Evolutionary conservation across 192 early-diverging fungal species (phyloP).

Genomic region (Backusella westeae): DNA sequence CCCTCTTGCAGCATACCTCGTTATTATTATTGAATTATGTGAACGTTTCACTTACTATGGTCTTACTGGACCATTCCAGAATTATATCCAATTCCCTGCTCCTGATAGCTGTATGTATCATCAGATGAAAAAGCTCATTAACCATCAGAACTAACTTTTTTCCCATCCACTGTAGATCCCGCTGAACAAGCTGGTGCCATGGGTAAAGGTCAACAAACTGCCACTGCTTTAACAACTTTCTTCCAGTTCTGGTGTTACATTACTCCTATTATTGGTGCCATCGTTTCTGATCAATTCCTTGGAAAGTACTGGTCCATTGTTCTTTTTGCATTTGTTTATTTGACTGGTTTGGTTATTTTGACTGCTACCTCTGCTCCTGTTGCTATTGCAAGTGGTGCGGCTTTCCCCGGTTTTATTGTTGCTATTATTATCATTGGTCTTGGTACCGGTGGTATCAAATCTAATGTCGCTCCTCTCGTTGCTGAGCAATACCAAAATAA

Average conservation of each 20-base stretch:
- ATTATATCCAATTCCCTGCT: conserved; percentile 52
- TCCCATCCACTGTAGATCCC: conserved; percentile 11
- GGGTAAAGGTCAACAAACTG: conserved; percentile 47
- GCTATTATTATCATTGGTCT: conserved; percentile 73
- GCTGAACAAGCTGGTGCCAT: conserved; percentile 50
- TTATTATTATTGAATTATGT: conserved; percentile 59
- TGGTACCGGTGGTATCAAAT: conserved; percentile 79
- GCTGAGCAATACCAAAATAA: conserved; percentile 66
- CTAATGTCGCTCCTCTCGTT: conserved; percentile 74
- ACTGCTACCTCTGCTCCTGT: conserved; percentile 59
- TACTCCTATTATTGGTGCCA: conserved; percentile 60
- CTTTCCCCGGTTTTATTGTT: conserved; percentile 65
- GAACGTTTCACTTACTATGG: conserved; percentile 69
- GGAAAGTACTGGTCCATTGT: conserved; percentile 77
- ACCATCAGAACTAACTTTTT: background rate
- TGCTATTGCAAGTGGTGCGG: conserved; percentile 54
- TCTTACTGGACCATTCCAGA: conserved; percentile 55
- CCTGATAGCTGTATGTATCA: conserved; percentile 27
- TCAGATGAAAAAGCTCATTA: background rate
- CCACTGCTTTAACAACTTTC: conserved; percentile 55
- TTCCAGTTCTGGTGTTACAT: conserved; percentile 64
- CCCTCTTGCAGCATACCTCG: conserved; percentile 51
- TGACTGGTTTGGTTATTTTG: conserved; percentile 60
- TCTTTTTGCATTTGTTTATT: conserved; percentile 63
- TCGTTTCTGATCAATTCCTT: conserved; percentile 68